Percentiles rank a stretch among this genome's conserved stretches.
Evolutionary conservation across 108 stramenopile genomes (phyloP).

Genomic region (Chaetoceros muelleri): DNA sequence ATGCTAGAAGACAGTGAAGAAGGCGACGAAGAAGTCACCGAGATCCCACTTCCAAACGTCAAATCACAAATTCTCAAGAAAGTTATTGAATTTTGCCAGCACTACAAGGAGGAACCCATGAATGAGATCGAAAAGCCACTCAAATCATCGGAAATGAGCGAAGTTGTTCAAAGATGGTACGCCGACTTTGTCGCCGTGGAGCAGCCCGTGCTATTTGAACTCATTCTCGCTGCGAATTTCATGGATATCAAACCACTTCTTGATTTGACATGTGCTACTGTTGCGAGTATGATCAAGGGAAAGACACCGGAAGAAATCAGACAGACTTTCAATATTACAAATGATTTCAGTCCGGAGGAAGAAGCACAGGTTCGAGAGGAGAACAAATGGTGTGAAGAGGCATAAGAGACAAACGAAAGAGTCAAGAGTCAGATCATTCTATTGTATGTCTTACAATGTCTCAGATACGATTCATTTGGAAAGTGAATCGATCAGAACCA

Average conservation of each 20-base stretch:
- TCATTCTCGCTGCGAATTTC: constrained; percentile 97
- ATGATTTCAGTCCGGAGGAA: constrained; percentile 99
- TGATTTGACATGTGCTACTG: constrained; percentile 98
- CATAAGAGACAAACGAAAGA: too few relatives aligned
- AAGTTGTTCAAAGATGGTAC: constrained; percentile 99
- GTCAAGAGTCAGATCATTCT: too few relatives aligned
- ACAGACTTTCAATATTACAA: constrained; percentile 94
- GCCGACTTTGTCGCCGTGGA: constrained; percentile 97
- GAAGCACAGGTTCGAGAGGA: constrained; percentile 99
- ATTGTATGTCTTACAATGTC: too few relatives aligned
- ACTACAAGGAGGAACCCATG: constrained; percentile 92
- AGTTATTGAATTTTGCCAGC: constrained; percentile 97
- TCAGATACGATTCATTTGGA: too few relatives aligned
- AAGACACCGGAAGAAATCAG: constrained; percentile 99
- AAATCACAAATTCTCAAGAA: constrained; percentile 90
- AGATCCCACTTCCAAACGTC: constrained; percentile 99
- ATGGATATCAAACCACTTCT: constrained; percentile 97
- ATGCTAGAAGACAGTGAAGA: constrained; percentile 91
- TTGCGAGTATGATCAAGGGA: constrained; percentile 97
- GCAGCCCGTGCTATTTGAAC: constrained; percentile 96
- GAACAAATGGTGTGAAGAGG: constrained; percentile 99
- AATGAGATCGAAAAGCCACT: constrained; percentile 99
- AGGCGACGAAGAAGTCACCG: constrained; percentile 81
- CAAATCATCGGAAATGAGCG: constrained; percentile 90
- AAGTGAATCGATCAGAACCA: too few relatives aligned